Conservation (phyloP, 2,329 filamentous ascomycete genomes). For the Phoma sp. region DNA sequence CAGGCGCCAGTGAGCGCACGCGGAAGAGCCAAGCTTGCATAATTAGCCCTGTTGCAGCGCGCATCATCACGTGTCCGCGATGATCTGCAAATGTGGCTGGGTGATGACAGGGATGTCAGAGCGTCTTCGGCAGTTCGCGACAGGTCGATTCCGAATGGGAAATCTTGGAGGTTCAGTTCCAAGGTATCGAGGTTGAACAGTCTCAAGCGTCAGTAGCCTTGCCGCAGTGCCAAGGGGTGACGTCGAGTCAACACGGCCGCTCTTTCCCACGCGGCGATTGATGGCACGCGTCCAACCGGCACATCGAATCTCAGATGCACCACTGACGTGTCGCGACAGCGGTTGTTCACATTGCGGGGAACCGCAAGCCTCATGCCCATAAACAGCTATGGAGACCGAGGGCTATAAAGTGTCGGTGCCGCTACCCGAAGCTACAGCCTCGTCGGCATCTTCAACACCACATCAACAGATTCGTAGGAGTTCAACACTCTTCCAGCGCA, state of each 20-base stretch:
- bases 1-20: slow-evolving; percentile 17
- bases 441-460: slow-evolving; percentile 24
- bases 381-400: slow-evolving; percentile 31
- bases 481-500: slow-evolving; percentile 31
- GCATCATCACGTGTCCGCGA: slow-evolving; percentile 38
- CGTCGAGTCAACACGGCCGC: background rate
- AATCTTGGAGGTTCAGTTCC: background rate
- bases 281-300: background rate
- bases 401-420: slow-evolving; percentile 21
- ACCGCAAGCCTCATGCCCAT: slow-evolving; percentile 18
- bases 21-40: slow-evolving; percentile 24
- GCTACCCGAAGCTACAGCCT: slow-evolving; percentile 3
- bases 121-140: background rate
- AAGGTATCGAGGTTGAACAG: background rate
- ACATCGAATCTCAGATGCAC: slow-evolving; percentile 13
- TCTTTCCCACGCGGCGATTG: background rate
- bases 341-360: slow-evolving; percentile 15
- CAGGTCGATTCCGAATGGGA: background rate
- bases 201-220: background rate
- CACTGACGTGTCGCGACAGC: slow-evolving; percentile 19
- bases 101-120: background rate
- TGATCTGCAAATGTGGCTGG: slow-evolving; percentile 14
- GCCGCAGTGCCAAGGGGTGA: slow-evolving; percentile 2
- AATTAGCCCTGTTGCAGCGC: slow-evolving; percentile 19
- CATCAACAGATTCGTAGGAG: slow-evolving; percentile 12